Evolutionary conservation across 345 rosid species (phyloP).

Genomic region (Ceriops decandra): DNA sequence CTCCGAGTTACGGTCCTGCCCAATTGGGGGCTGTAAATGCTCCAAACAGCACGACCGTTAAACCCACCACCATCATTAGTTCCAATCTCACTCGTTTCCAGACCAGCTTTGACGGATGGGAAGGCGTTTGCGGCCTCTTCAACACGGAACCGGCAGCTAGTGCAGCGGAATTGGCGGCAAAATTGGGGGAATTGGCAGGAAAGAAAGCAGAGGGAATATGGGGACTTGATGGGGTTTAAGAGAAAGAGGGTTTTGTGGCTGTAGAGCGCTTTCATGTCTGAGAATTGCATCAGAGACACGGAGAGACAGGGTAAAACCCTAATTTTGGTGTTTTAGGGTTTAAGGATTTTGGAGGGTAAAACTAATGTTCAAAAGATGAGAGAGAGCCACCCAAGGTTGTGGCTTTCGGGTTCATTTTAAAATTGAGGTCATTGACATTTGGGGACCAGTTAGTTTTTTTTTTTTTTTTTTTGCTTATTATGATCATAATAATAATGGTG

Average conservation of each 20-base stretch:
- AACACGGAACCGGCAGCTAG: slow-evolving; percentile 9
- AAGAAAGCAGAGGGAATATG: slow-evolving; percentile 1
- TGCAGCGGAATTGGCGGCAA: slow-evolving; percentile 25
- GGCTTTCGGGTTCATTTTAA: too few species aligned
- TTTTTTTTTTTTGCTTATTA: too few species aligned
- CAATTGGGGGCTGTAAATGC: slow-evolving; percentile 25
- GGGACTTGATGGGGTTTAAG: slow-evolving; percentile 9
- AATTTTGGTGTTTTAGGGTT: background rate
- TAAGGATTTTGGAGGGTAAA: slow-evolving; percentile 7
- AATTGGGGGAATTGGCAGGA: slow-evolving; percentile 21
- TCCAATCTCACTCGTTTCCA: background rate
- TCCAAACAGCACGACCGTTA: slow-evolving; percentile 27
- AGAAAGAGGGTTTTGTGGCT: slow-evolving; percentile 17
- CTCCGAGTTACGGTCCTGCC: slow-evolving; percentile 1
- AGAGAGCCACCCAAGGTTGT: background rate
- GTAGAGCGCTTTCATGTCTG: slow-evolving; percentile 36
- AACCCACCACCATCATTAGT: background rate
- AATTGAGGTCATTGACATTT: too few species aligned
- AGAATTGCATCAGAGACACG: slow-evolving; percentile 20
- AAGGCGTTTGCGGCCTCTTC: slow-evolving; percentile 9
- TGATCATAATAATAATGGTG: too few species aligned
- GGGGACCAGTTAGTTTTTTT: too few species aligned
- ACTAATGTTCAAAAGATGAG: background rate
- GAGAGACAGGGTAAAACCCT: background rate
- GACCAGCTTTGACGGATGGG: background rate